Percentiles rank a stretch among this genome's conserved stretches.
phyloP scores from a whole-genome alignment of 2,329 filamentous ascomycete species.

The Helotiales sp. region DNA sequence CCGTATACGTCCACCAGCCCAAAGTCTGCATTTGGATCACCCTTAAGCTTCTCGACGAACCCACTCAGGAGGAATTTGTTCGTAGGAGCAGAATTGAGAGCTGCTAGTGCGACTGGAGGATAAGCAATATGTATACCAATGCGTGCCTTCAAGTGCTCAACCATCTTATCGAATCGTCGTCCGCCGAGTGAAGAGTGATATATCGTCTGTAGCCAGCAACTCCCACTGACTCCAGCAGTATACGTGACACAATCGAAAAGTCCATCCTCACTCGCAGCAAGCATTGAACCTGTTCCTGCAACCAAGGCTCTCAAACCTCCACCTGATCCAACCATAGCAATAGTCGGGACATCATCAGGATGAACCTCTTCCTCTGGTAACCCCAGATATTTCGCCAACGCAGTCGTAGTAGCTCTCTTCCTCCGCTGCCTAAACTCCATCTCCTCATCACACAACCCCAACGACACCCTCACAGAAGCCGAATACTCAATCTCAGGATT shows the following conservation, averaged over 20 bases:
- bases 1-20: slow-evolving; percentile 94
- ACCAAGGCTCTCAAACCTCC: slow-evolving; percentile 88
- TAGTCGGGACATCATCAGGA: slow-evolving; percentile 87
- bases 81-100: slow-evolving; percentile 85
- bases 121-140: slow-evolving; percentile 90
- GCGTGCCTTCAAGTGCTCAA: slow-evolving; percentile 84
- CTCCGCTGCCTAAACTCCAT: slow-evolving; percentile 70
- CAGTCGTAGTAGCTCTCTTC: slow-evolving; percentile 66
- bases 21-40: slow-evolving; percentile 76
- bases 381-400: slow-evolving; percentile 79
- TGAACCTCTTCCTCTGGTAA: slow-evolving; percentile 80
- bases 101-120: slow-evolving; percentile 77
- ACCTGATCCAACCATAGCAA: slow-evolving; percentile 92
- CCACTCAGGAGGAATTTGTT: slow-evolving; percentile 89
- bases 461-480: slow-evolving; percentile 78
- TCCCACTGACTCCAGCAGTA: slow-evolving; percentile 91
- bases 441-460: slow-evolving; percentile 81
- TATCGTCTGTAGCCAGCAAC: slow-evolving; percentile 90
- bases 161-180: slow-evolving; percentile 65
- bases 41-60: slow-evolving; percentile 87
- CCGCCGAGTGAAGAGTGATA: slow-evolving; percentile 79
- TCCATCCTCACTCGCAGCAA: slow-evolving; percentile 81
- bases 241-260: slow-evolving; percentile 95
- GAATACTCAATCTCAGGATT: slow-evolving; percentile 87
- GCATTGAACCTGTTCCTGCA: slow-evolving; percentile 83